Evolutionary conservation across 768 basidiomycete species (phyloP).

Genomic region (Sporobolomyces phaffii): DNA sequence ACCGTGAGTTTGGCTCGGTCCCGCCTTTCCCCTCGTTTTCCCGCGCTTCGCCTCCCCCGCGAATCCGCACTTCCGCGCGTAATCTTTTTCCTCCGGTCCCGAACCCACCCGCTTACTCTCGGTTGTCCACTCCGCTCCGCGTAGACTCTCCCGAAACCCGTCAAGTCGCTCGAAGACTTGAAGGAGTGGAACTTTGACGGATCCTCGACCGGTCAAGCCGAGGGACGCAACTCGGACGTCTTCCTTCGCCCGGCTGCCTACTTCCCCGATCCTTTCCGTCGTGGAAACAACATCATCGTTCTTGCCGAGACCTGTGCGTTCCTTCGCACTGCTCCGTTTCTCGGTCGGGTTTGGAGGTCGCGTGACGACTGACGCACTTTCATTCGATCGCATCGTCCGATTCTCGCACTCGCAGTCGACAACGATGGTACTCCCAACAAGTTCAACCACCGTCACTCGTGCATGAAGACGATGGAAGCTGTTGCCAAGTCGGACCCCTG

Average conservation of each 20-base stretch:
- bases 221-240: conserved; percentile 91
- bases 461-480: conserved; percentile 91
- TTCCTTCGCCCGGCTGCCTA: conserved; percentile 94
- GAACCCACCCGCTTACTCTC: too few relatives aligned
- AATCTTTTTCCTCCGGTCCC: background rate
- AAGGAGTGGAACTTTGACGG: conserved; percentile 99
- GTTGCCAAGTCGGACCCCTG: conserved; percentile 75
- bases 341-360: too few relatives aligned
- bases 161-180: conserved; percentile 80
- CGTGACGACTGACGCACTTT: too few relatives aligned
- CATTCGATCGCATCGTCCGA: too few relatives aligned
- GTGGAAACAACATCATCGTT: conserved; percentile 56
- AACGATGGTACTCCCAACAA: conserved; percentile 96
- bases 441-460: conserved; percentile 90
- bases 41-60: too few relatives aligned
- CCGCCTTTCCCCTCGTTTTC: background rate
- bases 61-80: background rate
- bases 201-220: conserved; percentile 69
- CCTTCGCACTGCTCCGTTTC: background rate
- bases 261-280: conserved; percentile 99
- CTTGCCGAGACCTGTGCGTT: conserved; percentile 62
- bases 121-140: conserved; percentile 14
- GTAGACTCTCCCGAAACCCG: conserved; percentile 79
- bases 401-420: conserved; percentile 41
- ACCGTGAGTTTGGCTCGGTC: conserved; percentile 68